Evolutionary conservation across 2,329 filamentous ascomycete genomes (phyloP), one percentile per base, ranked within the genome.

Genomic region (Diplodia mutila): DNA sequence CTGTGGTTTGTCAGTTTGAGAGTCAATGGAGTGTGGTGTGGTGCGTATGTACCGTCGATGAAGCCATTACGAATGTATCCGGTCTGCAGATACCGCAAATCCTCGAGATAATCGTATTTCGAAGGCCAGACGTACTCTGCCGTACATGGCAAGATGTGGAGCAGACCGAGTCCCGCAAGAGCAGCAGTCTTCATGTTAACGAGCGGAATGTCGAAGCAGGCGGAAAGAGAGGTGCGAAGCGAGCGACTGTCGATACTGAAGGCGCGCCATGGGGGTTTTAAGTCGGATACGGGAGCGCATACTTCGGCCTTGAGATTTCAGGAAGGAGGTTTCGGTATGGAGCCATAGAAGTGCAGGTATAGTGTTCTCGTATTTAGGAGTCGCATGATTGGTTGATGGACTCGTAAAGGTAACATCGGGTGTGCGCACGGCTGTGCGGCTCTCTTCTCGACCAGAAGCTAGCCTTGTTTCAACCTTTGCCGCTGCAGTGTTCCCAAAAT

Each of bases 101-200:
- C 65, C 18, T 67, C 65, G 14, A 67, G 5, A 6, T 39, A 53
- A 39, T 67, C 65, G 11, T 67, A 54, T 18, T 53, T 53, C 9
- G 65, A 67, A 7, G 65, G 65, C 65, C 65, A 67, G 21, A 53
- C 49, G 18, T 67, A 67, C n/a, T 52, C 65, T 32, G 65, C 65
- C 3, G 53, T 49, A 7, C 39, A 39, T 1, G 51, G 64, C 23
- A 66, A 14, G 8, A 49, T 14, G 11, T 57, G 39, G 18, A 66
- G 52, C 37, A 66, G 51, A 8, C 48, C 52, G 34, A 57, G 27
- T 3, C 64, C 37, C 12, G 53, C 51, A n/a, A 66, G 23, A 12
- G 52, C 34, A 25, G 39, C 9, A 27, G 64, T 57, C 39, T 66
- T 66, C 64, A 66, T 66, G 14, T 29, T 57, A 46, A 37, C 61